Evolutionary conservation across 495 filamentous ascomycete species (phyloP), one percentile per base, ranked within the genome.

Genomic region (Podospora pseudoanserina): DNA sequence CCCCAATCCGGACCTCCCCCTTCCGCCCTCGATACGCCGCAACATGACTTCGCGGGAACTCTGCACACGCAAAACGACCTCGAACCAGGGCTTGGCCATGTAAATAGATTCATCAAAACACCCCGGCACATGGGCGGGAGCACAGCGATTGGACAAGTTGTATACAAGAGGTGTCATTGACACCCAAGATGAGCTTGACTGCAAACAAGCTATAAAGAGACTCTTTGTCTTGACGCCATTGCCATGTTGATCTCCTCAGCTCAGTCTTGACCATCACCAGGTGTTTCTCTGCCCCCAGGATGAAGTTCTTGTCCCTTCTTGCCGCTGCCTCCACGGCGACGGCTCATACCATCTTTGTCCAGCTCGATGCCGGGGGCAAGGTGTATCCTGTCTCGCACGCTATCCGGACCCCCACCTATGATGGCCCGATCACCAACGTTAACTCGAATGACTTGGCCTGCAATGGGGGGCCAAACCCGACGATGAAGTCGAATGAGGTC

Each of bases 391-490:
- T 77, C 4, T 75, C 73, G 2, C 49, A 83, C 58, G 80, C 57
- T 5, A 77, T 83, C 57, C 75, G 80, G 3, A 76, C 75, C 0
- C 79, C 80, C 4, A 73, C 72, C 3, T 81, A 81, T 68, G 79
- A 83, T 68, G 79, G 80, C 23, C 86, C 86, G 18, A 85, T 85
- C 76, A 80, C 75, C 3, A 81, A 88, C 67, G 85, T 88, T 9
- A 80, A 73, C 28, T 80, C 78, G 44, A 74, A 79, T 64, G 77
- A 82, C 64, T 70, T 87, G 64, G 83, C 81, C 55, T 87, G 86
- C 79, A 87, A 88, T 67, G 84, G 86, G 4, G 81, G 83, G 0
- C 83, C 85, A 5, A 87, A 88, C 69, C 84, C 85, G 3, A 84
- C 78, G 5, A 79, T 68, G 27, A 73, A 80, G 13, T 81, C 81